Percentiles rank a stretch among this genome's conserved stretches.
Evolutionary conservation across 176 grass and related monocot species (phyloP).

Genomic region (Paspalum vaginatum): DNA sequence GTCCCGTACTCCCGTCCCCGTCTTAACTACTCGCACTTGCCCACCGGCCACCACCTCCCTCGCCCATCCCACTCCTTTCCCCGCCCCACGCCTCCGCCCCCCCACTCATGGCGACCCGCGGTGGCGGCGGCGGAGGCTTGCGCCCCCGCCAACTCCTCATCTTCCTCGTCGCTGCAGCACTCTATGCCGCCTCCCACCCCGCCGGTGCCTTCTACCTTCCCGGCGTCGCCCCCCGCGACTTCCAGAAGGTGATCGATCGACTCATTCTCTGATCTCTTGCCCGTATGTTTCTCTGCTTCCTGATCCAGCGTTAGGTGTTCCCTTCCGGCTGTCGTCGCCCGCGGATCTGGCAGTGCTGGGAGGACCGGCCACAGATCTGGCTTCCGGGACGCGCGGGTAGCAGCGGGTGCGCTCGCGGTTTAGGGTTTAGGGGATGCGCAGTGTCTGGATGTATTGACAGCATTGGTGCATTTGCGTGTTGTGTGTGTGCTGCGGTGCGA

Average conservation of each 20-base stretch:
- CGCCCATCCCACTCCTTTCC: neutral
- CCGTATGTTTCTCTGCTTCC: neutral
- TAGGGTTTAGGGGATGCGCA: constrained; percentile 41
- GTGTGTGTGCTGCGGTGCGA: neutral
- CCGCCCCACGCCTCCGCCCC: neutral
- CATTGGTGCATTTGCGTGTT: neutral
- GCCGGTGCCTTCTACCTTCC: constrained; percentile 76
- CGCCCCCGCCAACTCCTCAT: neutral
- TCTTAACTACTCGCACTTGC: constrained; percentile 7
- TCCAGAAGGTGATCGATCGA: constrained; percentile 57
- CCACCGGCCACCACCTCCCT: constrained; percentile 1
- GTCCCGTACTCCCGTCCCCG: neutral
- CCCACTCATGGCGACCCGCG: constrained; percentile 47
- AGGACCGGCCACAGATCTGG: constrained; percentile 40
- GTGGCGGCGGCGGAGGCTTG: constrained; percentile 30
- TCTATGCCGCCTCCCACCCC: constrained; percentile 24
- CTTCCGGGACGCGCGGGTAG: neutral
- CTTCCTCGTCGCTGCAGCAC: neutral
- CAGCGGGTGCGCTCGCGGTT: neutral
- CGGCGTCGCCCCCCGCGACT: constrained; percentile 76
- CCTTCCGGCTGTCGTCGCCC: neutral
- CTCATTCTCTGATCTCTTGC: neutral
- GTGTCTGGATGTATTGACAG: neutral
- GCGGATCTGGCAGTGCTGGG: constrained; percentile 32
- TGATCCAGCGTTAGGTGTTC: constrained; percentile 29